Conservation (phyloP, 169 alveolate species). For the Amoebophrya sp. region DNA sequence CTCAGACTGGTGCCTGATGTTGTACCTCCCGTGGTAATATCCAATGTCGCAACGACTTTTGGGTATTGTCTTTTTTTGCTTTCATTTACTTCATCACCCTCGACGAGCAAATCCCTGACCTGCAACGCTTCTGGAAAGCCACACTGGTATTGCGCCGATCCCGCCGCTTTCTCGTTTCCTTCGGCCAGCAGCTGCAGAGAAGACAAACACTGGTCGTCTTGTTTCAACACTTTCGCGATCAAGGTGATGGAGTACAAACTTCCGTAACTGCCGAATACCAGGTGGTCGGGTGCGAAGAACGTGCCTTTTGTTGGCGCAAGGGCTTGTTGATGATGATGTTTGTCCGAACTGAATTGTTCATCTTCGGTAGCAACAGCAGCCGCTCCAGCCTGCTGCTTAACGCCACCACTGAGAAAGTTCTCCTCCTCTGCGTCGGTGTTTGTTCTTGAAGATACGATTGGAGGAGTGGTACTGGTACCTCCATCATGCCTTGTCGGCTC, state of each 20-base stretch:
- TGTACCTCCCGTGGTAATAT: too few relatives aligned
- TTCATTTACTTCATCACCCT: background rate
- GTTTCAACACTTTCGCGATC: background rate
- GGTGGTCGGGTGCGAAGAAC: background rate
- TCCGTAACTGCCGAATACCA: constrained; percentile 15
- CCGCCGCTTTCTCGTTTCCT: background rate
- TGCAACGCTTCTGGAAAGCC: background rate
- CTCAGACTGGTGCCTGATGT: too few relatives aligned
- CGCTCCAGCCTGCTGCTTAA: background rate
- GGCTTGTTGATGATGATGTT: background rate
- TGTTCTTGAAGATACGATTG: too few relatives aligned
- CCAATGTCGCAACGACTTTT: too few relatives aligned
- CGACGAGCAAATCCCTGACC: background rate
- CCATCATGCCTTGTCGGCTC: too few relatives aligned
- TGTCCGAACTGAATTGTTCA: background rate
- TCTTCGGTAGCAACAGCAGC: background rate
- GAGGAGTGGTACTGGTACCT: too few relatives aligned
- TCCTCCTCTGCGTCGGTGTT: background rate
- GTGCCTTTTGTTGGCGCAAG: background rate
- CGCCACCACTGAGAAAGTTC: background rate
- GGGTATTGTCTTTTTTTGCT: background rate
- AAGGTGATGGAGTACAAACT: background rate
- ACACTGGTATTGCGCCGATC: background rate
- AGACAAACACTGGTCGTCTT: background rate
- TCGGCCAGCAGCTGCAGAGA: background rate